Percentiles rank a stretch among this genome's conserved stretches.
Conservation (phyloP, 805 yeast genomes). For the Wickerhamomyces subpelliculosus region DNA sequence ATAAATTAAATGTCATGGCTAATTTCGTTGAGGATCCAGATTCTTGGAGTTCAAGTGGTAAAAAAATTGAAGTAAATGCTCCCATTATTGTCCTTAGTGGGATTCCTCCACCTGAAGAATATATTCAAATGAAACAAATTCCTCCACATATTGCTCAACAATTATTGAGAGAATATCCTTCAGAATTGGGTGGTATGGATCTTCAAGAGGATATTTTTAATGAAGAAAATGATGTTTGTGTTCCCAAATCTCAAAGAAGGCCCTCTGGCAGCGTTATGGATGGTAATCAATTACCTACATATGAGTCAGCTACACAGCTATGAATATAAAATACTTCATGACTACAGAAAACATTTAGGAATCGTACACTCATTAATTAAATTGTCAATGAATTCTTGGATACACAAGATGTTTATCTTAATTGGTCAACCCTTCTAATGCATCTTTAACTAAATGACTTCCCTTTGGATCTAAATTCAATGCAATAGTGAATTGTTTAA, state of each 20-base stretch:
- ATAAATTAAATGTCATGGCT: slow-evolving; percentile 28
- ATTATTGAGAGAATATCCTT: background rate
- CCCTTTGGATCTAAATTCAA: slow-evolving; percentile 91
- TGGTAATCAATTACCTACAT: too few species aligned
- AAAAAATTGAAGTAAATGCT: background rate
- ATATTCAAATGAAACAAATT: background rate
- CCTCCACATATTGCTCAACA: background rate
- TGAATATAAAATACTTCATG: too few species aligned
- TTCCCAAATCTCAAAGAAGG: too few species aligned
- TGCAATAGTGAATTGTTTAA: slow-evolving; percentile 82
- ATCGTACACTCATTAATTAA: too few species aligned
- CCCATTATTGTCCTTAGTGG: slow-evolving; percentile 3
- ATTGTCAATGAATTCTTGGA: background rate
- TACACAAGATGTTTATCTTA: background rate
- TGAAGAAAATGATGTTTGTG: too few species aligned
- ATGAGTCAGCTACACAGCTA: too few species aligned
- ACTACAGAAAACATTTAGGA: too few species aligned
- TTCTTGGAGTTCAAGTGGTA: background rate
- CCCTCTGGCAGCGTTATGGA: too few species aligned
- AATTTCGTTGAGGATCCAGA: slow-evolving; percentile 17
- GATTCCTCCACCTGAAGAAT: background rate
- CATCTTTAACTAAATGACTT: slow-evolving; percentile 75
- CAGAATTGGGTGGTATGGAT: too few species aligned
- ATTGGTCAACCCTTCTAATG: slow-evolving; percentile 46
- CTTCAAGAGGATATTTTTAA: background rate